Evolutionary conservation across 768 basidiomycete species (phyloP).

Genomic region (Lentinus tigrinus): DNA sequence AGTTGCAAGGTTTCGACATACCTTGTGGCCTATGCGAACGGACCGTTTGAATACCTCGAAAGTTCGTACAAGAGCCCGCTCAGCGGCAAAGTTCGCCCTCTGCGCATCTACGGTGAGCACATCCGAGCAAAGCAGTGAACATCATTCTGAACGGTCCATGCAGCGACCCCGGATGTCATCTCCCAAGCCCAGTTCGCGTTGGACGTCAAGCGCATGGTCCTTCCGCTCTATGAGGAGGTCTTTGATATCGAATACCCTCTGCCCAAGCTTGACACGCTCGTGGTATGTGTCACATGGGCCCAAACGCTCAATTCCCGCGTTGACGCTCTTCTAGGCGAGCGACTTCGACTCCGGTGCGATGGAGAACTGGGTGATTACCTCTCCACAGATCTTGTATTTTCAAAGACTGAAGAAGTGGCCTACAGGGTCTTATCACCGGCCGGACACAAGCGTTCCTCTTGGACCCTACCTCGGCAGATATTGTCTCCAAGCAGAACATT

Average conservation of each 20-base stretch:
- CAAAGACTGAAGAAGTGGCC: too few species aligned
- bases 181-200: constrained; percentile 85
- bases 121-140: too few species aligned
- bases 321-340: constrained; percentile 43
- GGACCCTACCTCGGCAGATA: constrained; percentile 72
- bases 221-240: constrained; percentile 90
- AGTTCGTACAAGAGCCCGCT: constrained; percentile 77
- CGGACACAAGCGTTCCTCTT: constrained; percentile 79
- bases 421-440: constrained; percentile 42
- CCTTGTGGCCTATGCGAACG: constrained; percentile 86
- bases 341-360: constrained; percentile 90
- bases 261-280: constrained; percentile 93
- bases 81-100: constrained; percentile 75
- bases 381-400: too few species aligned
- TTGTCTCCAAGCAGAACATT: constrained; percentile 75
- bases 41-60: constrained; percentile 75
- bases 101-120: constrained; percentile 74
- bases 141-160: neutral
- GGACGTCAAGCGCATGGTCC: constrained; percentile 78
- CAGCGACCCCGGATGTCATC: constrained; percentile 82
- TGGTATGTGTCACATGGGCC: constrained; percentile 38
- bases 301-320: neutral
- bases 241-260: constrained; percentile 93
- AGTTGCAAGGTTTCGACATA: constrained; percentile 73
- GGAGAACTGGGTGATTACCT: constrained; percentile 76